Evolutionary conservation across 164 flowering plant genomes (phyloP).

Genomic region (Tinospora cordifolia): DNA sequence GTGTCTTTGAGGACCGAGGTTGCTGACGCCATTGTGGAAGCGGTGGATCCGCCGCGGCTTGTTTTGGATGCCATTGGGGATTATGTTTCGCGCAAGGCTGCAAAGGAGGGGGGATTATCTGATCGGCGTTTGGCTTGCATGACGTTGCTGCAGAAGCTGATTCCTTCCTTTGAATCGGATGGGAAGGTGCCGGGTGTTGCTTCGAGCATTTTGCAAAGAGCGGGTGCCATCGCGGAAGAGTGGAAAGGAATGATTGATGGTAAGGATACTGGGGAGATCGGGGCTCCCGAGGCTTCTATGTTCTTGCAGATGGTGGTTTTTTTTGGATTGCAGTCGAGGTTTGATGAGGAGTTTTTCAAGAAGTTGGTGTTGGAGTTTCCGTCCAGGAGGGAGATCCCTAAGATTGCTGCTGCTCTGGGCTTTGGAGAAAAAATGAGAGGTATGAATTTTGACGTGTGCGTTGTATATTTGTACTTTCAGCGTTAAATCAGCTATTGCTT

Average conservation of each 20-base stretch:
- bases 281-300: slow-evolving; percentile 53
- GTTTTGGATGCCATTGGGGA: slow-evolving; percentile 43
- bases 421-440: slow-evolving; percentile 50
- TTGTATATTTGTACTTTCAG: neutral
- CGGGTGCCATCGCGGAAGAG: slow-evolving; percentile 19
- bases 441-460: neutral
- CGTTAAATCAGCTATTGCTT: neutral
- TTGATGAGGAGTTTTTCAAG: slow-evolving; percentile 39
- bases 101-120: slow-evolving; percentile 33
- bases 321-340: slow-evolving; percentile 33
- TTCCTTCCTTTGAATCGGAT: slow-evolving; percentile 19
- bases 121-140: slow-evolving; percentile 61
- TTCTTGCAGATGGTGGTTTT: slow-evolving; percentile 43
- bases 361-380: slow-evolving; percentile 40
- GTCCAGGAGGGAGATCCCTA: slow-evolving; percentile 51
- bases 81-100: slow-evolving; percentile 23
- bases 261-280: slow-evolving; percentile 23
- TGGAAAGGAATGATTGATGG: slow-evolving; percentile 39
- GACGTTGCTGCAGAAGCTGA: slow-evolving; percentile 35
- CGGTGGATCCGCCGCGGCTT: slow-evolving; percentile 38
- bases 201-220: slow-evolving; percentile 32
- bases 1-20: slow-evolving; percentile 30
- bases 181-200: slow-evolving; percentile 24
- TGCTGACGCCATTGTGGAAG: slow-evolving; percentile 23
- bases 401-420: slow-evolving; percentile 38